phyloP scores from a whole-genome alignment of 441 rosid genomes.

The Macaranga tanarius region DNA sequence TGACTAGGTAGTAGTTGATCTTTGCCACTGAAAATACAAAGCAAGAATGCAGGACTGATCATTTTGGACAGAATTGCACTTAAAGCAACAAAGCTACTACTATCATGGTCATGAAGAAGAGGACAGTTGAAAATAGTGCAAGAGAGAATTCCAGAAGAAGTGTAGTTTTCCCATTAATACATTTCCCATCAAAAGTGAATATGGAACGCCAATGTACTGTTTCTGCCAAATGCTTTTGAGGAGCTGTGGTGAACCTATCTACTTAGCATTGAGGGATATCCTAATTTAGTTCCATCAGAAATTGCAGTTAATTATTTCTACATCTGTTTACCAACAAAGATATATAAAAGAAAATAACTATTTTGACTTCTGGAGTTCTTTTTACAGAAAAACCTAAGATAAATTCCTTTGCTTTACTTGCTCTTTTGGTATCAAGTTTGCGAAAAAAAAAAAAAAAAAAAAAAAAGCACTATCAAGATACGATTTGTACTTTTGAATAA shows the following conservation, averaged over 20 bases:
- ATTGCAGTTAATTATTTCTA: neutral
- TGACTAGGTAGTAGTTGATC: slow-evolving; percentile 73
- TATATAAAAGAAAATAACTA: neutral
- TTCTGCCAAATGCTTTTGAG: neutral
- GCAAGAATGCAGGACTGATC: slow-evolving; percentile 10
- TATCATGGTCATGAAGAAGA: too few relatives aligned
- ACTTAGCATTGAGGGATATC: neutral
- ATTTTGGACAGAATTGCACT: slow-evolving; percentile 7
- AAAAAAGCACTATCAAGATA: too few relatives aligned
- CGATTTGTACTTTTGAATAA: neutral
- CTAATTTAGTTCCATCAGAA: neutral
- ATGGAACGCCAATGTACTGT: neutral
- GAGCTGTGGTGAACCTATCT: neutral
- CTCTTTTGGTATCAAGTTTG: neutral
- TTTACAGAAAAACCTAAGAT: neutral
- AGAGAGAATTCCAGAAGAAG: neutral
- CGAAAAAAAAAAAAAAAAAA: neutral
- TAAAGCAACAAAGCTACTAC: slow-evolving; percentile 1
- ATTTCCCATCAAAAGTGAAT: neutral
- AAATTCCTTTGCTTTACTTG: neutral
- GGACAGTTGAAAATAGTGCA: neutral
- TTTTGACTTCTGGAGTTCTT: neutral
- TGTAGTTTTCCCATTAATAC: neutral
- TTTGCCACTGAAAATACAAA: slow-evolving; percentile 49
- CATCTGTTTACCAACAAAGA: neutral